These are phyloP conservation scores for Leccinum longicurvipes DNA, from an alignment of 768 basidiomycete species.

Conservation along the genomic window DNA sequence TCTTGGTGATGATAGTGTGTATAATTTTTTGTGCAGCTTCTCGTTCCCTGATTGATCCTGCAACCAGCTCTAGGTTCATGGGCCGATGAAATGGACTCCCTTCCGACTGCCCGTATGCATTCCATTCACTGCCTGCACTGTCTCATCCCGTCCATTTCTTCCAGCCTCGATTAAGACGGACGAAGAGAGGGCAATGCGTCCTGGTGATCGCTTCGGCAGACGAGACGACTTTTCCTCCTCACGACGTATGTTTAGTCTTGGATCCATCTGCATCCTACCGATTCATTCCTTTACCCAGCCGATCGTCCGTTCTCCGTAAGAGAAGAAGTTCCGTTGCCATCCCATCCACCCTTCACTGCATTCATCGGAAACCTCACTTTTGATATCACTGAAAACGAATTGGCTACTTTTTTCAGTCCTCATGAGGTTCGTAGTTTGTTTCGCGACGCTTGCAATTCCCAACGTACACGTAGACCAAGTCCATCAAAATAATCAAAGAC, in stretches of 20 bases:
- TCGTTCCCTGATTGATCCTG: conserved; percentile 13
- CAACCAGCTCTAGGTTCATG: conserved; percentile 81
- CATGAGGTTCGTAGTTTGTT: conserved; percentile 44
- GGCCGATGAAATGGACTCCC: conserved; percentile 96
- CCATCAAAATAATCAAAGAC: conserved; percentile 90
- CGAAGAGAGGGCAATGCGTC: conserved; percentile 50
- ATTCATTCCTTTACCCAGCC: conserved; percentile 33
- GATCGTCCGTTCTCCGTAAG: conserved; percentile 61
- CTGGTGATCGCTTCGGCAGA: conserved; percentile 53
- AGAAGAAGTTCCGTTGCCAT: conserved; percentile 95
- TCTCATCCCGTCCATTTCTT: conserved; percentile 14
- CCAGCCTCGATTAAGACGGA: conserved; percentile 69
- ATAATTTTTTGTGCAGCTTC: conserved; percentile 14
- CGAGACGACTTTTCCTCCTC: conserved; percentile 63
- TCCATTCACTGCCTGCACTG: conserved; percentile 3
- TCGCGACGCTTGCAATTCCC: not conserved
- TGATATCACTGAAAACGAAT: conserved; percentile 80
- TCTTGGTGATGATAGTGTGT: conserved; percentile 79
- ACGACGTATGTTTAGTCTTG: conserved; percentile 47
- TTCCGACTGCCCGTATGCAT: conserved; percentile 89
- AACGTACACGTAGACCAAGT: conserved; percentile 53
- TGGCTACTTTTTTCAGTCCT: conserved; percentile 76
- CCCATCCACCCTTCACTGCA: conserved; percentile 92
- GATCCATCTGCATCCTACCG: conserved; percentile 3
- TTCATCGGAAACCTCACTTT: conserved; percentile 95